Evolutionary conservation across 2,329 filamentous ascomycete genomes (phyloP), one percentile per base, ranked within the genome.

Genomic region (Pseudogymnoascus sp.): DNA sequence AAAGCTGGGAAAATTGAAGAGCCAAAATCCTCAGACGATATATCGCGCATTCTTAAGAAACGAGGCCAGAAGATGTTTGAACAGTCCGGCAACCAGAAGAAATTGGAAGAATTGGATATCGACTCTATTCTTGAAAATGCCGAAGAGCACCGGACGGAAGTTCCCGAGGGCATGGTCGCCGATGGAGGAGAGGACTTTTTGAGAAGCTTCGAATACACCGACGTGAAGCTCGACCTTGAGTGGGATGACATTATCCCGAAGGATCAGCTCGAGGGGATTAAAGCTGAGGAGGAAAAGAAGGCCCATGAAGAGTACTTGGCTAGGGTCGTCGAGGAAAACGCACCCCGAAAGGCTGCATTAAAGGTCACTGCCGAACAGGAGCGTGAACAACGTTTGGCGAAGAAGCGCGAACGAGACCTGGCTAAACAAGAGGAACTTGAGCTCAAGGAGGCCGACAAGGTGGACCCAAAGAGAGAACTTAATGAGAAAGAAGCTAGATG

Each of bases 21-120:
- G 69, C 93, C 93, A 6, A 93, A 88, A 64, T 96, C 91, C 2
- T 91, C 91, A 0, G 93, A 96, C 68, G 95, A 97, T 72, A 97
- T 97, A 68, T 96, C 95, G 66, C 90, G 90, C 75, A 96, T 99
- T 64, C 84, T 99, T 72, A 97, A 97, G 79, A 92, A 93, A 77
- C 89, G 95, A 69, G 96, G 95, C n/a, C 95, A 97, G 73, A 96
- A 95, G 76, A 96, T 99, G 89, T 99, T 99, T 69, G 93, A 97
- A 76, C 93, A 97, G 75, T 95, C 90, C 10, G 91, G 91, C 64
- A 99, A 99, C 73, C 95, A 99, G 76, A 89, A 93, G 77, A 95
- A 96, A 73, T 82, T 99, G 4, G 95, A 99, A 76, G 92, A 97
- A 76, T 87, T 99, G 23, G 95, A 99, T 74, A 97, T 99, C 69